These are phyloP conservation scores for Ceratocystis diversiconidia DNA, from an alignment of 2,329 filamentous ascomycete genomes.

Conservation along the genomic window DNA sequence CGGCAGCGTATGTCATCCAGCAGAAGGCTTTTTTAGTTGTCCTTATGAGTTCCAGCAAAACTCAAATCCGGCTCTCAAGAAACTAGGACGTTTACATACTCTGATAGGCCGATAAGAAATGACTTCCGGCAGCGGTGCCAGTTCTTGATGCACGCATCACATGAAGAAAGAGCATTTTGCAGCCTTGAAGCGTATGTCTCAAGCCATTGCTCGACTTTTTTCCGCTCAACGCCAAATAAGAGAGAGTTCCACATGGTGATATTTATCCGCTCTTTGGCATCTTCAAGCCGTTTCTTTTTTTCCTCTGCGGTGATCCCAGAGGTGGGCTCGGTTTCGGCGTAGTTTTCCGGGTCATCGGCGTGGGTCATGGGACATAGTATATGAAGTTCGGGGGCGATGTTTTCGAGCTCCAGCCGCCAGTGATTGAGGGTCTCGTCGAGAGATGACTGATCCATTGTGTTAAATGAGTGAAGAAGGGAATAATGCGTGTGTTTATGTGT, in stretches of 20 bases:
- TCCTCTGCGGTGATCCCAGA: constrained; percentile 36
- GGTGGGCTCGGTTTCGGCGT: constrained; percentile 33
- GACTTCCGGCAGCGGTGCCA: constrained; percentile 57
- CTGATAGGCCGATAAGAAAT: constrained; percentile 47
- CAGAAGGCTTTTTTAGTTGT: background rate
- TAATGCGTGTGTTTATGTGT: background rate
- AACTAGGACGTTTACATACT: constrained; percentile 31
- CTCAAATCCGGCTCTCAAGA: background rate
- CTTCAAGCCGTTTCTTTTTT: constrained; percentile 39
- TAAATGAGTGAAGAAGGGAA: background rate
- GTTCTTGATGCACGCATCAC: constrained; percentile 56
- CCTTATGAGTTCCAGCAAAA: background rate
- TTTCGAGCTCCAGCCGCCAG: constrained; percentile 32
- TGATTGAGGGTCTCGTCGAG: constrained; percentile 30
- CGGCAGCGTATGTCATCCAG: background rate
- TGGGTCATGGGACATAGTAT: constrained; percentile 53
- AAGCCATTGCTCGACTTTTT: constrained; percentile 45
- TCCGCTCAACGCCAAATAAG: constrained; percentile 51
- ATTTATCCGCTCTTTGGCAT: constrained; percentile 42
- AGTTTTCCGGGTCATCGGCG: constrained; percentile 50
- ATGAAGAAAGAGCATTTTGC: constrained; percentile 45
- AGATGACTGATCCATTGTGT: constrained; percentile 27
- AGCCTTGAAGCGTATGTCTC: constrained; percentile 44
- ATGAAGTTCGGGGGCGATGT: constrained; percentile 39
- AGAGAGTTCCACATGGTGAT: constrained; percentile 54